Conservation (phyloP, 805 yeast species). For the Priceomyces medius region DNA sequence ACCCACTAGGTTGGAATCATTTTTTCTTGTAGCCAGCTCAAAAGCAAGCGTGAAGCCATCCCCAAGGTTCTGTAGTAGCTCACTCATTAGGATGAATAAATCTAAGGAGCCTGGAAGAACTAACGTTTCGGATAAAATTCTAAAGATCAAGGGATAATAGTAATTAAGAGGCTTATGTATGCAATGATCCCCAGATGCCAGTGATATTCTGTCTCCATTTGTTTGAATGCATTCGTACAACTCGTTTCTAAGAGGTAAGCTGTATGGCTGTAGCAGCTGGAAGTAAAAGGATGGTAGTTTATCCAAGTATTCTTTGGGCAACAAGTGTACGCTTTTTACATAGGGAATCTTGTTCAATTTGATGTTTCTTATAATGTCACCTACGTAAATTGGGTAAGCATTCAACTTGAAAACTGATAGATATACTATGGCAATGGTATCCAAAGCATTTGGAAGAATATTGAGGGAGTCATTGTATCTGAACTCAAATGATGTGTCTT, state of each 20-base stretch:
- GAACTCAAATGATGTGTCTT: slow-evolving; percentile 7
- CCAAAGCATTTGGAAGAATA: slow-evolving; percentile 24
- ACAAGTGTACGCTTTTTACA: slow-evolving; percentile 33
- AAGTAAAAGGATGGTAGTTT: slow-evolving; percentile 39
- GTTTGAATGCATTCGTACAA: slow-evolving; percentile 23
- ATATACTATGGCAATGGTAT: slow-evolving; percentile 44
- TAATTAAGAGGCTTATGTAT: slow-evolving; percentile 19
- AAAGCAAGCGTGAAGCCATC: slow-evolving; percentile 5
- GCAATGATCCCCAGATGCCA: neutral
- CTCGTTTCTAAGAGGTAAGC: slow-evolving; percentile 39
- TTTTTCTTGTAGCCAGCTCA: neutral
- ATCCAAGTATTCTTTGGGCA: slow-evolving; percentile 40
- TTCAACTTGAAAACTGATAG: slow-evolving; percentile 48
- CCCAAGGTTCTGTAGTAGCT: slow-evolving; percentile 14
- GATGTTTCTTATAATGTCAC: slow-evolving; percentile 47
- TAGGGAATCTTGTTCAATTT: slow-evolving; percentile 50
- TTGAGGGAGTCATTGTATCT: slow-evolving; percentile 9
- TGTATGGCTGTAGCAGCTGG: slow-evolving; percentile 37
- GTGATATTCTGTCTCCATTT: slow-evolving; percentile 10
- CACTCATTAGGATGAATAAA: slow-evolving; percentile 35
- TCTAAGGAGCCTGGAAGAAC: slow-evolving; percentile 51
- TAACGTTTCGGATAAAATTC: slow-evolving; percentile 40
- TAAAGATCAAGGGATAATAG: slow-evolving; percentile 40
- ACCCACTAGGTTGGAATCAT: slow-evolving; percentile 5
- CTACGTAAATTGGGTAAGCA: slow-evolving; percentile 47